A percentile compares a stretch with the other conserved stretches of the same genome.
Conservation (phyloP, 805 yeast species). For the Wickerhamomyces chaumierensis region DNA sequence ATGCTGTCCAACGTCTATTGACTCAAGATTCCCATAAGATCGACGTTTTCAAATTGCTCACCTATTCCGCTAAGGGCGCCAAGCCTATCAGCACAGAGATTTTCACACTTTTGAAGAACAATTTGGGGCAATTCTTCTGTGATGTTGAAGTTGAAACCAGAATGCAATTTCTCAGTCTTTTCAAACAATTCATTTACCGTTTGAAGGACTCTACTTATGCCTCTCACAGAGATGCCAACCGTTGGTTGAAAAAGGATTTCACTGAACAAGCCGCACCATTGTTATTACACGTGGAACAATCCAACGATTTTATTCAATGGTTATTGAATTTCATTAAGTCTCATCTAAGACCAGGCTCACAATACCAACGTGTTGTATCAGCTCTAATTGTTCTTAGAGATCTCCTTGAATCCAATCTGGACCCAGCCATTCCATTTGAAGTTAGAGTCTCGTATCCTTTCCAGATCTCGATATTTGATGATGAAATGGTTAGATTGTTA, state of each 20-base stretch:
- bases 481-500: conserved; percentile 32
- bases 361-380: conserved; percentile 41
- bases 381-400: conserved; percentile 35
- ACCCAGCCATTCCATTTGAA: conserved; percentile 29
- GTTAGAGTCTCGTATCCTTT: conserved; percentile 40
- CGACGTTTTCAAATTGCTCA: conserved; percentile 47
- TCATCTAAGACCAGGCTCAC: conserved; percentile 42
- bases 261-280: conserved; percentile 26
- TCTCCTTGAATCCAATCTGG: conserved; percentile 46
- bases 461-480: conserved; percentile 29
- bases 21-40: conserved; percentile 35
- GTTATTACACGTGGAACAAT: conserved; percentile 19
- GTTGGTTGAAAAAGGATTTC: conserved; percentile 27
- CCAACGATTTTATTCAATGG: conserved; percentile 29
- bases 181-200: conserved; percentile 53
- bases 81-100: conserved; percentile 36
- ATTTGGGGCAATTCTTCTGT: conserved; percentile 41
- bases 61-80: conserved; percentile 53
- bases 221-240: conserved; percentile 37
- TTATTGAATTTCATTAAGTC: conserved; percentile 24
- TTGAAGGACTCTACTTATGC: conserved; percentile 60
- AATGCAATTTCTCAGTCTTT: conserved; percentile 48
- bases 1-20: conserved; percentile 27
- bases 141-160: conserved; percentile 62
- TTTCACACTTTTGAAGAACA: conserved; percentile 30